phyloP scores from a whole-genome alignment of 1,284 basidiomycete species.

The Vanrija sp. region DNA sequence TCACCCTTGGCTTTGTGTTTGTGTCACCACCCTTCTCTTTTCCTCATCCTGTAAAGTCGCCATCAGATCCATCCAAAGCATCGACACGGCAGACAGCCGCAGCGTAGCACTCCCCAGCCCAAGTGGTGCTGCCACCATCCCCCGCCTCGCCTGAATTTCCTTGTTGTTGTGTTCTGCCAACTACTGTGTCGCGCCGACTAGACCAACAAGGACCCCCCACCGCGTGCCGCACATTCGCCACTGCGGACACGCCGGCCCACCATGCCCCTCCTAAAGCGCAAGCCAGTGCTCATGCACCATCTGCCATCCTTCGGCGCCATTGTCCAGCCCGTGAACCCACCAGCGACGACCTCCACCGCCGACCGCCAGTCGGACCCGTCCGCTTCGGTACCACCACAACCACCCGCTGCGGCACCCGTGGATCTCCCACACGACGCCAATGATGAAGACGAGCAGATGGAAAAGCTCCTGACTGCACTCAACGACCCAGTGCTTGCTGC shows the following conservation, averaged over 20 bases:
- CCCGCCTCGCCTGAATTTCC: not conserved
- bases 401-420: not conserved
- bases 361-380: slow-evolving; percentile 4
- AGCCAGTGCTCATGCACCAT: slow-evolving; percentile 75
- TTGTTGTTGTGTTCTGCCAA: slow-evolving; percentile 6
- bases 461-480: slow-evolving; percentile 29
- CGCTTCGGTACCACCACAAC: not conserved
- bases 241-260: slow-evolving; percentile 8
- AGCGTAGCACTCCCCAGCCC: not conserved
- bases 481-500: slow-evolving; percentile 11
- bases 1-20: not conserved
- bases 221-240: not conserved
- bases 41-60: too few relatives aligned
- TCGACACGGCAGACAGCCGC: not conserved
- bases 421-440: slow-evolving; percentile 32
- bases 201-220: not conserved
- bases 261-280: slow-evolving; percentile 87
- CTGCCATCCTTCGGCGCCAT: slow-evolving; percentile 36
- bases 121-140: not conserved
- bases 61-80: too few relatives aligned
- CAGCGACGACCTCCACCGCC: slow-evolving; percentile 2
- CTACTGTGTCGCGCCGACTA: not conserved
- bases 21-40: not conserved
- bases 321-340: slow-evolving; percentile 11
- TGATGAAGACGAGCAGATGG: slow-evolving; percentile 42